phyloP scores from a whole-genome alignment of 495 filamentous ascomycete species.

The Ramalina intermedia region DNA sequence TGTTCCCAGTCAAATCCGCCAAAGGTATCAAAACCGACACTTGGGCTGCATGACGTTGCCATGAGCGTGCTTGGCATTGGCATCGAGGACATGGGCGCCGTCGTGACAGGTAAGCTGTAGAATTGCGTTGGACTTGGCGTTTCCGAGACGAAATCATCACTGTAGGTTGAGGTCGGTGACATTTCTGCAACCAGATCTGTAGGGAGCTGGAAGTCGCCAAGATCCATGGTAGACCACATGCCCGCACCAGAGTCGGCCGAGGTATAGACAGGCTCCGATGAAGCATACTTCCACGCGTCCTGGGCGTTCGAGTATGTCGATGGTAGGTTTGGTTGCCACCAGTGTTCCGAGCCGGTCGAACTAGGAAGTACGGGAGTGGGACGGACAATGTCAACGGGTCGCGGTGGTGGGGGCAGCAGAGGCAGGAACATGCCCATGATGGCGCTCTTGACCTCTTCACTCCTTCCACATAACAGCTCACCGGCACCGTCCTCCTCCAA shows the following conservation, averaged over 20 bases:
- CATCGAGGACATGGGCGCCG: conserved; percentile 48
- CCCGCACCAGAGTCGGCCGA: conserved; percentile 54
- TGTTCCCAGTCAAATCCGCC: conserved; percentile 65
- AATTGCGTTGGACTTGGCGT: conserved; percentile 52
- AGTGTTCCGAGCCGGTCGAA: conserved; percentile 59
- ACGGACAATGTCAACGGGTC: conserved; percentile 81
- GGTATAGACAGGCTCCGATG: conserved; percentile 67
- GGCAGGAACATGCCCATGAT: conserved; percentile 80
- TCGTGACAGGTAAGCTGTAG: conserved; percentile 50
- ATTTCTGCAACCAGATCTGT: conserved; percentile 1
- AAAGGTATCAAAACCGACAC: conserved; percentile 55
- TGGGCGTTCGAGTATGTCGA: conserved; percentile 52
- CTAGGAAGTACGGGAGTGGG: conserved; percentile 76
- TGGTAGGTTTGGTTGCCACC: conserved; percentile 52
- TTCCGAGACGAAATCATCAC: conserved; percentile 60
- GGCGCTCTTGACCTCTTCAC: conserved; percentile 82
- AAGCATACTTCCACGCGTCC: conserved; percentile 85
- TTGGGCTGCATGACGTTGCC: conserved; percentile 62
- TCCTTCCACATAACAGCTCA: conserved; percentile 80
- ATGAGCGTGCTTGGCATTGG: conserved; percentile 84
- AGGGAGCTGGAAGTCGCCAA: conserved; percentile 52
- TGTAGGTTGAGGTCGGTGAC: conserved; percentile 66
- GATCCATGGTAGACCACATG: conserved; percentile 68
- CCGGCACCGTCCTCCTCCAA: conserved; percentile 94
- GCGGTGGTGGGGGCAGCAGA: conserved; percentile 80